Evolutionary conservation across 331 rosid species (phyloP).

Genomic region (Cydonia oblonga): DNA sequence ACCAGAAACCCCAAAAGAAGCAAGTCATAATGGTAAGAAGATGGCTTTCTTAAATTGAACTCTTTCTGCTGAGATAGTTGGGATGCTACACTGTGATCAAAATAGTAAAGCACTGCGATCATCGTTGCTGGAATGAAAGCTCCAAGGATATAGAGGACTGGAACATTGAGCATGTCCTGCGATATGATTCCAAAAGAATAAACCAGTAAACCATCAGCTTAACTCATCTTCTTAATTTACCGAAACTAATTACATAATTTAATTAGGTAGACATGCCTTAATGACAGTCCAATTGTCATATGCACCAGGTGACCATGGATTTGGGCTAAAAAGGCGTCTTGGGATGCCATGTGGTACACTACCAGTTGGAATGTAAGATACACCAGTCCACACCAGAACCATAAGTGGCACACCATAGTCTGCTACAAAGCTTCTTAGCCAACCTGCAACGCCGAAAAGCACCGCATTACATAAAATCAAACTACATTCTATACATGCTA

Average conservation of each 20-base stretch:
- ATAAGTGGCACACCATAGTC: conserved; percentile 86
- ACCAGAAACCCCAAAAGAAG: conserved; percentile 90
- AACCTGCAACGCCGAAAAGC: conserved; percentile 33
- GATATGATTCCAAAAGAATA: conserved; percentile 1
- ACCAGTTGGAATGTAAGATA: conserved; percentile 58
- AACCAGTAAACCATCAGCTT: background rate
- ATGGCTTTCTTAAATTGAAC: conserved; percentile 90
- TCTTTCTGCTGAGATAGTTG: conserved; percentile 96
- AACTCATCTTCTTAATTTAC: background rate
- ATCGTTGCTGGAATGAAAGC: conserved; percentile 96
- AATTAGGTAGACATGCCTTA: conserved; percentile 33
- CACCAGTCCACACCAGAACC: conserved; percentile 78
- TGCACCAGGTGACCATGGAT: conserved; percentile 95
- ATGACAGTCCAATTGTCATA: conserved; percentile 79
- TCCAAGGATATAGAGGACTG: conserved; percentile 71
- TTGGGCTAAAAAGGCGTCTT: conserved; percentile 77
- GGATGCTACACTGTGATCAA: conserved; percentile 96
- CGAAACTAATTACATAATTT: background rate
- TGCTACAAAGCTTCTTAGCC: conserved; percentile 61
- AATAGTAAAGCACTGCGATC: conserved; percentile 96
- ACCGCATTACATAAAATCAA: background rate
- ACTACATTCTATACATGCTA: background rate
- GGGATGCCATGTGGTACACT: conserved; percentile 71
- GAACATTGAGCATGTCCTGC: conserved; percentile 88
- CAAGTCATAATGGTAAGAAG: conserved; percentile 90